A percentile compares a stretch with the other conserved stretches of the same genome.
phyloP scores from a whole-genome alignment of 2,329 filamentous ascomycete species.

The Paracorniculantispora psalliotae region DNA sequence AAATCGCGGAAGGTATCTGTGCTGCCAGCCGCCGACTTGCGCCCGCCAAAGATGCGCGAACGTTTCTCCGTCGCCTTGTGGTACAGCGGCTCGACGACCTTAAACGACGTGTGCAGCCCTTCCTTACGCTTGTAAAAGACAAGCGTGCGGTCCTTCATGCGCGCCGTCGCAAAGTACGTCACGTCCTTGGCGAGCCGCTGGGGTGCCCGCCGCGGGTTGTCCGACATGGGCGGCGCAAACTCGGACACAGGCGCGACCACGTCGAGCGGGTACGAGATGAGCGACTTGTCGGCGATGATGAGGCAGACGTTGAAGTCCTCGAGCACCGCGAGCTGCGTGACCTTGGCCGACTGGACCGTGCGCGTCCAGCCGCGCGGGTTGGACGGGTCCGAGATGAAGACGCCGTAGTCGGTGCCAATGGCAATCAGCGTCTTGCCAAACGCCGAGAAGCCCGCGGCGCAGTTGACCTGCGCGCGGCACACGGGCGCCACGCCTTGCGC shows the following conservation, averaged over 20 bases:
- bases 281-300: constrained; percentile 81
- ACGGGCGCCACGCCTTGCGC: constrained; percentile 69
- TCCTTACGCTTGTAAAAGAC: constrained; percentile 98
- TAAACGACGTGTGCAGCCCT: constrained; percentile 88
- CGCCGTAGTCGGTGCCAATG: constrained; percentile 90
- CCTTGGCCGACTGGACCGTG: constrained; percentile 70
- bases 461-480: constrained; percentile 84
- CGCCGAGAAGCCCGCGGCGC: constrained; percentile 82
- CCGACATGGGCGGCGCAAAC: constrained; percentile 57
- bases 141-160: constrained; percentile 93
- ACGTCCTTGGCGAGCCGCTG: constrained; percentile 91
- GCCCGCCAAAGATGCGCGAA: constrained; percentile 59
- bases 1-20: constrained; percentile 98
- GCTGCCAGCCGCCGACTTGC: constrained; percentile 57
- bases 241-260: constrained; percentile 64
- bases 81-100: constrained; percentile 90
- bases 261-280: constrained; percentile 92
- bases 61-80: constrained; percentile 87
- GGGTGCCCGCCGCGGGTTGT: constrained; percentile 78
- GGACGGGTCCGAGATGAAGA: constrained; percentile 81
- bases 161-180: constrained; percentile 90
- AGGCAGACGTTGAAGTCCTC: constrained; percentile 94
- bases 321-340: constrained; percentile 89
- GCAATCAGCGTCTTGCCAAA: constrained; percentile 84
- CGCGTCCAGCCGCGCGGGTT: constrained; percentile 89